Conservation (phyloP, 1,284 basidiomycete genomes). For the Malassezia sp. region DNA sequence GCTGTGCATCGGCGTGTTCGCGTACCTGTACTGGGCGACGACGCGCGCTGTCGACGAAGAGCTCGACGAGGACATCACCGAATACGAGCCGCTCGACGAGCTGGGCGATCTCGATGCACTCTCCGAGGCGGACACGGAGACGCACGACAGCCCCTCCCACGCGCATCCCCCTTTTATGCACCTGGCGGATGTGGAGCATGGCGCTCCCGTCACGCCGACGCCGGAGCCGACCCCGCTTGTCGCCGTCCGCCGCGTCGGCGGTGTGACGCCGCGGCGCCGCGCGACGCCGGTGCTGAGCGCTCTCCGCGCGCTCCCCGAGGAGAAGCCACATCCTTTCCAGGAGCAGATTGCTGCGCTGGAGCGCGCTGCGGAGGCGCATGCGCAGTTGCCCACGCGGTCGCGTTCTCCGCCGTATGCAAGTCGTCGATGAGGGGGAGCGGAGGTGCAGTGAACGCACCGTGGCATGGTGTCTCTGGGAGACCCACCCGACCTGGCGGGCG, state of each 20-base stretch:
- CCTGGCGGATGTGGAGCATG: not conserved
- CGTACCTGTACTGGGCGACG: slow-evolving; percentile 68
- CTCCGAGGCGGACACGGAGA: too few species aligned
- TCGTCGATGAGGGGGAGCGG: too few species aligned
- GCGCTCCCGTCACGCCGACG: not conserved
- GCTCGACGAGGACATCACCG: slow-evolving; percentile 17
- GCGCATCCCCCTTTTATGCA: too few species aligned
- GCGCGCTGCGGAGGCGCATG: slow-evolving; percentile 7
- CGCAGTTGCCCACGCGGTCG: too few species aligned
- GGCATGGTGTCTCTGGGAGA: too few species aligned
- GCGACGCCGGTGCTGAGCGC: not conserved
- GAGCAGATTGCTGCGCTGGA: slow-evolving; percentile 10
- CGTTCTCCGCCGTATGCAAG: too few species aligned
- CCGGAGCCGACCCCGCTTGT: not conserved
- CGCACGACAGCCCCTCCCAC: too few species aligned
- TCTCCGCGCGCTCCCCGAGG: not conserved
- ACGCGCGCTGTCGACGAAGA: slow-evolving; percentile 63
- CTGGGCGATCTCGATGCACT: not conserved
- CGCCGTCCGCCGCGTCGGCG: not conserved
- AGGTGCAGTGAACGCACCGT: too few species aligned
- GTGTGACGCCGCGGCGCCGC: not conserved
- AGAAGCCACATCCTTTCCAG: not conserved
- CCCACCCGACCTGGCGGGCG: too few species aligned
- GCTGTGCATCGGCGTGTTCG: slow-evolving; percentile 62
- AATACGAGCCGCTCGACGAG: not conserved